Evolutionary conservation across 306 rosid genomes (phyloP).

Genomic region (Rosa lucieae): DNA sequence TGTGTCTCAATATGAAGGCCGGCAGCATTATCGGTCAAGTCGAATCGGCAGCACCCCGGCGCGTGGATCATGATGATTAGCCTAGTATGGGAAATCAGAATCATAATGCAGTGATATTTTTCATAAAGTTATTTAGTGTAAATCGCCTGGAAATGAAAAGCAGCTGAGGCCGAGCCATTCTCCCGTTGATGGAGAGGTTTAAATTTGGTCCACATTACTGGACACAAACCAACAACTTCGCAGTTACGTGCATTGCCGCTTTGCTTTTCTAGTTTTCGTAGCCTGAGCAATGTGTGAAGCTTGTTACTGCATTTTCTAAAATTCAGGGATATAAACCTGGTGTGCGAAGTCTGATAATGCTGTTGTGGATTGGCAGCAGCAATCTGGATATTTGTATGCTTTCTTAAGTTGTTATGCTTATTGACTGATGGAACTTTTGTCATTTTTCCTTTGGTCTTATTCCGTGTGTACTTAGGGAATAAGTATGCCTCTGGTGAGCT

Average conservation of each 20-base stretch:
- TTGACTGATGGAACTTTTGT: neutral
- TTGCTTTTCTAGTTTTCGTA: neutral
- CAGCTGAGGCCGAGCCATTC: neutral
- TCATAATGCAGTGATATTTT: neutral
- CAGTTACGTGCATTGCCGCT: too few species aligned
- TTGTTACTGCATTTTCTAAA: conserved; percentile 93
- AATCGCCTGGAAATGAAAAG: neutral
- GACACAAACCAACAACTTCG: neutral
- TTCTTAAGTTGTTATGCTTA: conserved; percentile 18
- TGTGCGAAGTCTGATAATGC: conserved; percentile 67
- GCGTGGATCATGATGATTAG: conserved; percentile 8
- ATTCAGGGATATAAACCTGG: conserved; percentile 91
- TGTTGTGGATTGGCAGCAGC: conserved; percentile 99
- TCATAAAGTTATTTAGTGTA: neutral
- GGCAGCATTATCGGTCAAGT: too few species aligned
- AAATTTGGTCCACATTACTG: neutral
- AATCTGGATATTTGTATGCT: conserved; percentile 83
- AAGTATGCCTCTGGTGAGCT: conserved; percentile 80
- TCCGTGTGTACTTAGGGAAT: neutral
- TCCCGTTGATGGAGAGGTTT: neutral
- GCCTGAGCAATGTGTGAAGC: conserved; percentile 39
- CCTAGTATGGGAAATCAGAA: conserved; percentile 10
- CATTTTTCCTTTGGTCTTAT: neutral
- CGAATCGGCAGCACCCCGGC: too few species aligned
- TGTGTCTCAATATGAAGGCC: too few species aligned